These are phyloP conservation scores for Cercophora sp. DNA, from an alignment of 495 filamentous ascomycete genomes.

Conservation along the genomic window DNA sequence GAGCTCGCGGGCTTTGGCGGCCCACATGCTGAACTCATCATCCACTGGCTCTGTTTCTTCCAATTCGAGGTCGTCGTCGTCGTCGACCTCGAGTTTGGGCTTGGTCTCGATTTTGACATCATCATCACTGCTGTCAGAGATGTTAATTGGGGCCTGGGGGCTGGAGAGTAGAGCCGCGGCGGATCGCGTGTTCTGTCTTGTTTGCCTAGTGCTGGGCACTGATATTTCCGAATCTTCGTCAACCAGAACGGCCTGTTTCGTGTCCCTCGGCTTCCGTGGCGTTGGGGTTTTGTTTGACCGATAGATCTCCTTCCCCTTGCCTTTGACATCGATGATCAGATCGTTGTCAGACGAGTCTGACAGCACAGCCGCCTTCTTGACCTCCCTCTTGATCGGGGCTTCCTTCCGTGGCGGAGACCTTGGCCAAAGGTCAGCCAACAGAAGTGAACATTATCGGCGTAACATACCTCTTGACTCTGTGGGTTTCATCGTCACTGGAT, in stretches of 20 bases:
- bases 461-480: background rate
- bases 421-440: too few relatives aligned
- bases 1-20: conserved; percentile 16
- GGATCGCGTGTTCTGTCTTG: background rate
- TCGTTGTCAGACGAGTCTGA: conserved; percentile 17
- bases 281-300: background rate
- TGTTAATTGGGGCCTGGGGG: background rate
- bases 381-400: too few relatives aligned
- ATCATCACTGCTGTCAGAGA: conserved; percentile 3
- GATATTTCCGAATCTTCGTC: background rate
- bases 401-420: too few relatives aligned
- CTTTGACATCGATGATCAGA: conserved; percentile 27
- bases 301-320: conserved; percentile 29
- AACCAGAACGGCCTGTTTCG: background rate
- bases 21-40: conserved; percentile 64
- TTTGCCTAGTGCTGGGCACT: too few relatives aligned
- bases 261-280: background rate
- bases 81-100: background rate
- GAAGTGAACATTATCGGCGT: background rate
- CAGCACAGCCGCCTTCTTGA: background rate
- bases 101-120: background rate
- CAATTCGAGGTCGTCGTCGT: background rate
- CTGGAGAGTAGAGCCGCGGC: background rate
- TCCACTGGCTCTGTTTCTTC: conserved; percentile 45
- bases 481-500: background rate